Base-by-base conservation (phyloP, 306 rosid genomes). In the Cajanus cajan region DNA sequence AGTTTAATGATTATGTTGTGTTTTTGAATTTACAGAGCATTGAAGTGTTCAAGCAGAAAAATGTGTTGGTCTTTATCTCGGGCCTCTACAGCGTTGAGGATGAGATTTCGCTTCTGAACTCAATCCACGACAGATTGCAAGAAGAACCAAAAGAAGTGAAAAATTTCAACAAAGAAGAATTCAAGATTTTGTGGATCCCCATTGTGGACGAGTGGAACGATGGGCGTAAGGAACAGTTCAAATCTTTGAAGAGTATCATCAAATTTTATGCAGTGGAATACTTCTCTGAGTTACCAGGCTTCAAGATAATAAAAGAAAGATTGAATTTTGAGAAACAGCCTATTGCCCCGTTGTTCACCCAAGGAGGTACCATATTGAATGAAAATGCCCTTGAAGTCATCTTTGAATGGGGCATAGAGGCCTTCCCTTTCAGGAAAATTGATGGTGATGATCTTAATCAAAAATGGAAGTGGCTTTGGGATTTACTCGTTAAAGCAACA, bases 391-490 rank as follows among this genome's bases (percentile, higher is more conserved):
- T 63, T 55, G 76, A 72, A 0, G 68, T 78, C 16, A 78, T 82
- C 51, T 82, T 82, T 54, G 80, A 82, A 72, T 82, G 86, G 86
- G 86, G 82, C 1, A 78, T 82, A 11, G 76, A 78, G 0, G 82
- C 82, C 1, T 82, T 82, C 33, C 86, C 86, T 36, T 82, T 82
- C n/a, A 71, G 82, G 48, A 25, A 64, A 73, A 34, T 0, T 10
- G 82, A 82, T 65, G 82, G 82, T 52, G 4, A 0, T 18, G 71
- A 77, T 4, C 86, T 78, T 44, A 4, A 4, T 43, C 63, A 4
- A 0, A 82, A 82, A 34, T 82, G 79, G 86, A 63, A 54, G 13
- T 82, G 86, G 86, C 80, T 82, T 13, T 82, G 86, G 86, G 75
- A 82, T 11, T 4, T 78, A 16, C 39, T 82, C 3, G 12, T 24